phyloP scores from a whole-genome alignment of 441 rosid genomes.

The Pelargonium myrrhifolium region DNA sequence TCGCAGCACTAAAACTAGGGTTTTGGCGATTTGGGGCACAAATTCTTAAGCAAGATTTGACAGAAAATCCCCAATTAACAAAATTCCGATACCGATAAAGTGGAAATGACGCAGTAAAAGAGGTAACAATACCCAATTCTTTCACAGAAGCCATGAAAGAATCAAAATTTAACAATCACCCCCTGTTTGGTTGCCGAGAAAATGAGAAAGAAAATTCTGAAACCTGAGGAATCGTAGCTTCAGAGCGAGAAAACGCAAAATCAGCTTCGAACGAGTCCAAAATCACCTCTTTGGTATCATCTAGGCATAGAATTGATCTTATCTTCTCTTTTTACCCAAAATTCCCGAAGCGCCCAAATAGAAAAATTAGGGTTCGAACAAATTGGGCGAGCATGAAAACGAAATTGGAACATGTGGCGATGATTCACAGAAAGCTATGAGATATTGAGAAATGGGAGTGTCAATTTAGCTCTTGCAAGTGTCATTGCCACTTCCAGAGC shows the following conservation, averaged over 20 bases:
- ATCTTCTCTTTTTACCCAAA: too few species aligned
- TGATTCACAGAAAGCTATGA: background rate
- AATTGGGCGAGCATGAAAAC: too few species aligned
- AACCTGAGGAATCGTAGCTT: background rate
- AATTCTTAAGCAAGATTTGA: constrained; percentile 19
- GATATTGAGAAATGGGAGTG: background rate
- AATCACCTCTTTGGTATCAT: background rate
- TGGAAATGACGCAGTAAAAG: constrained; percentile 19
- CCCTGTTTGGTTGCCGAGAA: constrained; percentile 12
- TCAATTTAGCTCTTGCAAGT: background rate
- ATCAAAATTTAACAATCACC: background rate
- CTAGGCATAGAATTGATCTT: too few species aligned
- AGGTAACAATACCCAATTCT: constrained; percentile 23
- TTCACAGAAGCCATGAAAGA: constrained; percentile 41
- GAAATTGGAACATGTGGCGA: background rate
- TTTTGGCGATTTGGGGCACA: constrained; percentile 25
- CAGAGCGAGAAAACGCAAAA: background rate
- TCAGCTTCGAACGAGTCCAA: background rate
- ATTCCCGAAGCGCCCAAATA: too few species aligned
- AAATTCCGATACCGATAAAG: constrained; percentile 19
- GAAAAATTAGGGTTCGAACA: too few species aligned
- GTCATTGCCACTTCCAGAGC: background rate
- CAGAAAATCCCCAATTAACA: background rate
- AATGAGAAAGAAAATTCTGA: background rate
- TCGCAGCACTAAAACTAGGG: constrained; percentile 22